Evolutionary conservation across 1,139 yeast genomes (phyloP).

Genomic region (Trichomonascaceae sp.): DNA sequence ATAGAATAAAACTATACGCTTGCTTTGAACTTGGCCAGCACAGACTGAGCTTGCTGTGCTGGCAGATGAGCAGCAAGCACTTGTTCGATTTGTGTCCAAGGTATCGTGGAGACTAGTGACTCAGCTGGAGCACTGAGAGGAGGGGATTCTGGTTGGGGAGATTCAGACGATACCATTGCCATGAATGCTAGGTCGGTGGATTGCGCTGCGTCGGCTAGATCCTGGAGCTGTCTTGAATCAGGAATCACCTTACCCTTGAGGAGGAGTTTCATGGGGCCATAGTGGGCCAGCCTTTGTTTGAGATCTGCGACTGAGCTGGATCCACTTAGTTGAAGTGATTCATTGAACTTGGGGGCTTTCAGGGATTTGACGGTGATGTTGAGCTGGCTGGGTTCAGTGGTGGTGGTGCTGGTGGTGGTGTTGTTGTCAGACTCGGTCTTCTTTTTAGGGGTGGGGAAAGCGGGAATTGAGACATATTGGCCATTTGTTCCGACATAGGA

Average conservation of each 20-base stretch:
- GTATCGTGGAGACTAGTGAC: too few relatives aligned
- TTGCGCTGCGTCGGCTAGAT: constrained; percentile 2
- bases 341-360: constrained; percentile 20
- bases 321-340: constrained; percentile 10
- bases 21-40: too few relatives aligned
- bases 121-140: too few relatives aligned
- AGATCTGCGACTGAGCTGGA: constrained; percentile 9
- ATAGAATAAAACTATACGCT: too few relatives aligned
- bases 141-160: too few relatives aligned
- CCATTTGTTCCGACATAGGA: too few relatives aligned
- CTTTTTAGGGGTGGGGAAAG: constrained; percentile 11
- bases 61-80: too few relatives aligned
- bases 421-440: constrained; percentile 6
- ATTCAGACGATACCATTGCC: constrained; percentile 6
- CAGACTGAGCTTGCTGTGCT: too few relatives aligned
- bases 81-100: too few relatives aligned
- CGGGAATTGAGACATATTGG: too few relatives aligned
- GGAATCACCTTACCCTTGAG: constrained; percentile 20
- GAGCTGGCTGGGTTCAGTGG: constrained; percentile 5
- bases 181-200: constrained; percentile 1
- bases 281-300: too few relatives aligned
- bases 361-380: constrained; percentile 18
- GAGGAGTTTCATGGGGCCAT: constrained; percentile 18
- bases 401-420: neutral
- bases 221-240: constrained; percentile 13